Evolutionary conservation across 352 stramenopile genomes (phyloP).

Genomic region (Globisporangium cystogenes): DNA sequence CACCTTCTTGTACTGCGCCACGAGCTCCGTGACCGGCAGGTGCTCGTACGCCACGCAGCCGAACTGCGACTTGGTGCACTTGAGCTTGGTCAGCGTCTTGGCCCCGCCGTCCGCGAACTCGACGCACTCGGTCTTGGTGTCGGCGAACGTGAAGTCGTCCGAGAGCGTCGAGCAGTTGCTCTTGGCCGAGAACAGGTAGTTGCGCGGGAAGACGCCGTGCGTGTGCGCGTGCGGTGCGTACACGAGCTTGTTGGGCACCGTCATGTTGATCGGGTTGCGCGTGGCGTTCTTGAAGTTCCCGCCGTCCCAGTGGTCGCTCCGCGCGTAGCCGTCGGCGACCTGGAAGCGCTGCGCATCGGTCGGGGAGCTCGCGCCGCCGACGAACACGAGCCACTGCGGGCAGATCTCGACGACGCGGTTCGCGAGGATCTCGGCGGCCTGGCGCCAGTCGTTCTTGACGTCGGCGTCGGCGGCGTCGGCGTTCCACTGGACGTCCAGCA

Average conservation of each 20-base stretch:
- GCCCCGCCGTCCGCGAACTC: conserved; percentile 39
- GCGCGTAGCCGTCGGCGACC: conserved; percentile 34
- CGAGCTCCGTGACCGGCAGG: conserved; percentile 16
- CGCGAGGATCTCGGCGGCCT: conserved; percentile 28
- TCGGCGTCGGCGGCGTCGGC: conserved; percentile 15
- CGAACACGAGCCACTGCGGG: conserved; percentile 62
- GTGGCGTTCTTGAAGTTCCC: conserved; percentile 62
- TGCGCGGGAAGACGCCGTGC: conserved; percentile 43
- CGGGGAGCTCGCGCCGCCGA: conserved; percentile 44
- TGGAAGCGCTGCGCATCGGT: conserved; percentile 27
- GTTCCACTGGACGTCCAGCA: conserved; percentile 33
- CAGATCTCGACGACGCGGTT: conserved; percentile 41
- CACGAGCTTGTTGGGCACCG: conserved; percentile 50
- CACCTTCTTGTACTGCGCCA: conserved; percentile 31
- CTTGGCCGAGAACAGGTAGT: conserved; percentile 47
- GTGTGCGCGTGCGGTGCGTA: conserved; percentile 60
- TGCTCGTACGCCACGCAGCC: conserved; percentile 42
- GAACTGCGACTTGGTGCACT: conserved; percentile 30
- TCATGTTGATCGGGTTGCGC: conserved; percentile 32
- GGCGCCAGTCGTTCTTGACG: conserved; percentile 33
- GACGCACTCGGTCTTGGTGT: conserved; percentile 26
- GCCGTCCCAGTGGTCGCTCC: conserved; percentile 51
- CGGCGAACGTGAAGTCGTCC: conserved; percentile 20
- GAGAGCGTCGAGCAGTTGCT: conserved; percentile 33
- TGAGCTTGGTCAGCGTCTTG: conserved; percentile 27